phyloP scores from a whole-genome alignment of 2,329 filamentous ascomycete genomes.

The Colletotrichum liaoningense region DNA sequence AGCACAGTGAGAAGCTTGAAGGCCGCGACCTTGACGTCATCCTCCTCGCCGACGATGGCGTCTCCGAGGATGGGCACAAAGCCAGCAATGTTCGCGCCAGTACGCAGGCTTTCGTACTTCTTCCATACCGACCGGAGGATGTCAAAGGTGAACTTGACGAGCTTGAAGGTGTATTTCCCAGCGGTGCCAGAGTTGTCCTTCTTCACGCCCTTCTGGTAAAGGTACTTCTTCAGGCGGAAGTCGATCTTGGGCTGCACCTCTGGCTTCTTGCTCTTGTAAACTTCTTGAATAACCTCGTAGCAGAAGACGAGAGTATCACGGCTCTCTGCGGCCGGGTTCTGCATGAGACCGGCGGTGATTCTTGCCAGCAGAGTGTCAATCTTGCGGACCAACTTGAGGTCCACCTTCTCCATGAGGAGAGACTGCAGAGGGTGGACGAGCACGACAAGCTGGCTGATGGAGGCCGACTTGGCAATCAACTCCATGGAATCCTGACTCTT shows the following conservation, averaged over 20 bases:
- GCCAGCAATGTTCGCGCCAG: slow-evolving; percentile 80
- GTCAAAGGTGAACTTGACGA: slow-evolving; percentile 89
- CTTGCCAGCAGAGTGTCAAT: slow-evolving; percentile 89
- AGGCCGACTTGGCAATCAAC: slow-evolving; percentile 84
- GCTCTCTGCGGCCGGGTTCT: slow-evolving; percentile 82
- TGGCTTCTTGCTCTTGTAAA: slow-evolving; percentile 74
- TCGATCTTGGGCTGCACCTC: slow-evolving; percentile 67
- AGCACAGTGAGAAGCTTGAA: slow-evolving; percentile 88
- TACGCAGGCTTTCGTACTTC: slow-evolving; percentile 86
- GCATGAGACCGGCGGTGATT: slow-evolving; percentile 83
- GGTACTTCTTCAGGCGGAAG: slow-evolving; percentile 75
- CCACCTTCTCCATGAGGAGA: slow-evolving; percentile 85
- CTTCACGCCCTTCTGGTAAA: slow-evolving; percentile 83
- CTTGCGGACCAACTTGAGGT: slow-evolving; percentile 85
- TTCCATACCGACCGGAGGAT: slow-evolving; percentile 86
- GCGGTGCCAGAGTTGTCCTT: slow-evolving; percentile 79
- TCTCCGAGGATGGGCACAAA: slow-evolving; percentile 93
- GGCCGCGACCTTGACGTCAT: slow-evolving; percentile 91
- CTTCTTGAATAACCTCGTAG: slow-evolving; percentile 91
- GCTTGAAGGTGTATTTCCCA: slow-evolving; percentile 86
- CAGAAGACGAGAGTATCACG: slow-evolving; percentile 92
- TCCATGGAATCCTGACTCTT: slow-evolving; percentile 99
- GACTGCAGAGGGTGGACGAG: slow-evolving; percentile 83
- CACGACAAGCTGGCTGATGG: slow-evolving; percentile 77
- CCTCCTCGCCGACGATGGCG: slow-evolving; percentile 83